Percentiles rank a stretch among this genome's conserved stretches.
phyloP scores from a whole-genome alignment of 805 yeast genomes.

The Starmerella davenportii region DNA sequence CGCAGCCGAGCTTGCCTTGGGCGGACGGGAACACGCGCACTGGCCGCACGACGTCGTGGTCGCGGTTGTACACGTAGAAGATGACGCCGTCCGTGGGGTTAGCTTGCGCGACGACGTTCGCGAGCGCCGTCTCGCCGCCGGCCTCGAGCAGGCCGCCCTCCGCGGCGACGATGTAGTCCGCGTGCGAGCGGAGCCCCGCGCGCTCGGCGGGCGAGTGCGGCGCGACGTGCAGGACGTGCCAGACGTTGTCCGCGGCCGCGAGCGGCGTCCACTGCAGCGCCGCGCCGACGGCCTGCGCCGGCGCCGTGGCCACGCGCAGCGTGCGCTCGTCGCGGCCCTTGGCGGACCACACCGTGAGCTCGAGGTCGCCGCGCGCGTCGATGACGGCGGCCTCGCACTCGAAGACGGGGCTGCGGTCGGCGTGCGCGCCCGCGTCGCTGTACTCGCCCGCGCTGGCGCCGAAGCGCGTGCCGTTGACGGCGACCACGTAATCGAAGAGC shows the following conservation, averaged over 20 bases:
- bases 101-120: slow-evolving; percentile 37
- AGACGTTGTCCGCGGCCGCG: slow-evolving; percentile 59
- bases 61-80: slow-evolving; percentile 71
- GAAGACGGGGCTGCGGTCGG: slow-evolving; percentile 13
- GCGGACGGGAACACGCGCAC: slow-evolving; percentile 59
- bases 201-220: slow-evolving; percentile 63
- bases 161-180: slow-evolving; percentile 78
- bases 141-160: slow-evolving; percentile 68
- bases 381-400: slow-evolving; percentile 9
- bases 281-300: slow-evolving; percentile 33
- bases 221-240: slow-evolving; percentile 65
- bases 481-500: slow-evolving; percentile 76
- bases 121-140: slow-evolving; percentile 71
- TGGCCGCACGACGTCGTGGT: slow-evolving; percentile 69
- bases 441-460: slow-evolving; percentile 1
- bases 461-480: slow-evolving; percentile 54
- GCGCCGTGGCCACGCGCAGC: slow-evolving; percentile 10
- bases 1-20: slow-evolving; percentile 85
- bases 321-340: slow-evolving; percentile 35
- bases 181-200: slow-evolving; percentile 67
- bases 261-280: slow-evolving; percentile 64
- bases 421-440: slow-evolving; percentile 2
- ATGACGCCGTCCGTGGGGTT: slow-evolving; percentile 25
- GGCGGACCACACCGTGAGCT: slow-evolving; percentile 64
- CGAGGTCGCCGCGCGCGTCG: slow-evolving; percentile 22